Base-by-base conservation (phyloP, 768 basidiomycete genomes). In the Lentinula detonsa region DNA sequence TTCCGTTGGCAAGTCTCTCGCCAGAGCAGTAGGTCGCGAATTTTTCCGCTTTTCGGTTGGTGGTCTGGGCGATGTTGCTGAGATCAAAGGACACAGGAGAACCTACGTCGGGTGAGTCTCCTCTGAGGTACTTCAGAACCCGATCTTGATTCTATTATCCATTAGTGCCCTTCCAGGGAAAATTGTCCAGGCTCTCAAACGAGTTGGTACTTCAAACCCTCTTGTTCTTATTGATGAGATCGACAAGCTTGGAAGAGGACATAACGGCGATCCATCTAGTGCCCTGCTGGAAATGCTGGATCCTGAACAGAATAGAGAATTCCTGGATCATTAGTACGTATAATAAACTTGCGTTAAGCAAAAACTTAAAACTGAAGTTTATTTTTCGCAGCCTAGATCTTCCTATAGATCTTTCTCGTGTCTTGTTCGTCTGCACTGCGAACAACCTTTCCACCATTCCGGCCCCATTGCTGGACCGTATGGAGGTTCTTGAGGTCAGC, bases 21-120 rank as follows among this genome's bases (percentile, higher is more conserved):
- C 97, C 0, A 83, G 94, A 15, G 95, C 96, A 3, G 78, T 99
- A 23, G 86, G 89, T 31, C 76, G 96, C 62, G 88, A 93, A 71
- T 98, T 98, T 77, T 98, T 95, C 85, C 83, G 95, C 52, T 97
- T 99, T 76, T 93, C 91, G 8, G 96, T 98, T 4, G 96, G 97
- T 64, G 96, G 97, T 13, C 74, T 99, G 70, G 93, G 93, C 51
- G 97, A 99, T 71, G 95, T 98, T 0, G 97, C 97, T 59, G 97
- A 98, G 81, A 98, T 99, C 69, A 98, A 98, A 75, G 97, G 97
- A 1, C 97, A 99, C 70, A 77, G 97, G 67, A 78, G 97, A 71
- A 99, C 96, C n/a, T 98, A 97, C 70, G 93, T 95, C 57, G 93
- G 91, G 88, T 91, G 61, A 48, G 87, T 77, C 2, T 9, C 53